Evolutionary conservation across 129 eudicot genomes (phyloP), one percentile per base, ranked within the genome.

Genomic region (Chrysanthemum makinoi): DNA sequence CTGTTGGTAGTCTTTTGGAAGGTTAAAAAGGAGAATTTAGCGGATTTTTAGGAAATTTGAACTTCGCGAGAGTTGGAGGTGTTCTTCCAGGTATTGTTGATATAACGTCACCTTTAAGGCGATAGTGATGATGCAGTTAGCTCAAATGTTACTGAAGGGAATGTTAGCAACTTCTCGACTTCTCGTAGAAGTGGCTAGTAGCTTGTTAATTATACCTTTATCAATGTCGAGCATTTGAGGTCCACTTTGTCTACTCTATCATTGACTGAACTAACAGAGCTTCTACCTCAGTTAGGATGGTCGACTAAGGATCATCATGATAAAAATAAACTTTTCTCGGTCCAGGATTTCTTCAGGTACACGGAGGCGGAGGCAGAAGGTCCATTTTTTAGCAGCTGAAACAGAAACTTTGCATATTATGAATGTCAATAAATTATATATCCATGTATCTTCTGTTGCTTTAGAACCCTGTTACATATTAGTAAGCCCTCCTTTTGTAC

Each of bases 281-380:
- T 94, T 77, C 54, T 94, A 53, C 96, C 98, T 1, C 96, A 87
- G 53, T 65, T 94, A 59, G 95, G 96, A 47, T 75, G 86, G 51
- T 73, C 91, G 16, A 72, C 95, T 10, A 87, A 86, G 80, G 96
- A 85, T 65, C 86, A 89, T 78, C 98, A 96, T 65, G 94, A 89
- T 79, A 89, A 89, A 80, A 89, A 89, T 83, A 87, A 89, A 46
- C 80, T 89, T 51, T 74, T 89, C 78, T 87, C 88, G 6, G 96
- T 89, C 2, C 96, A 89, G n/a, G 79, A 94, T 89, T 89, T 75
- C 87, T 89, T 78, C 80, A 88, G n/a, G 76, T 89, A 89, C 85
- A 89, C 96, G 26, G 90, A 89, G 76, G 81, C 96, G 62, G 96
- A 89, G 96, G 96, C 86, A 75, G n/a, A n/a, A n/a, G n/a, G n/a